phyloP scores from a whole-genome alignment of 148 eudicot species.

The Polygonum aviculare region DNA sequence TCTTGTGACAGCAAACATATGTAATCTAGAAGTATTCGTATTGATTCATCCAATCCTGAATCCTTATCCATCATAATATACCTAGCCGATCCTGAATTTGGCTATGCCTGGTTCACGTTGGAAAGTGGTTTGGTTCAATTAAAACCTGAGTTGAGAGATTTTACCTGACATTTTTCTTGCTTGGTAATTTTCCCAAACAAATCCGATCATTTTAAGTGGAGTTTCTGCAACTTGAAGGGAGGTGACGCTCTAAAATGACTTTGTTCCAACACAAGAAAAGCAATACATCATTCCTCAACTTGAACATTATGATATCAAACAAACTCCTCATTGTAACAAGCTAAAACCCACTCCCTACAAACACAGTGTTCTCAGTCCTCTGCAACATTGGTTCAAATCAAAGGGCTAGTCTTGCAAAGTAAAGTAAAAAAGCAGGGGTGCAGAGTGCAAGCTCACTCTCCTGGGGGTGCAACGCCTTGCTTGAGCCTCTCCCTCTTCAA shows the following conservation, averaged over 20 bases:
- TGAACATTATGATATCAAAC: neutral
- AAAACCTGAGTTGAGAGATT: too few relatives aligned
- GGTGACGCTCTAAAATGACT: neutral
- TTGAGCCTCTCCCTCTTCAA: slow-evolving; percentile 87
- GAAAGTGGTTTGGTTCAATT: too few relatives aligned
- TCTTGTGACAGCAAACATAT: too few relatives aligned
- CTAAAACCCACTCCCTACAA: neutral
- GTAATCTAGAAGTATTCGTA: too few relatives aligned
- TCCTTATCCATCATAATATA: too few relatives aligned
- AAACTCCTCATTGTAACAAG: neutral
- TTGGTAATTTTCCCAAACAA: too few relatives aligned
- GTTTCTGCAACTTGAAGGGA: neutral
- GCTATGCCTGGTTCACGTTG: too few relatives aligned
- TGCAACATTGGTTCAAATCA: neutral
- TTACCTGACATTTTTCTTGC: too few relatives aligned
- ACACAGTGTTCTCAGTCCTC: neutral
- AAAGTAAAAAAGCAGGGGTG: neutral
- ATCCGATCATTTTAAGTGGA: too few relatives aligned
- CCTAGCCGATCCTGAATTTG: too few relatives aligned
- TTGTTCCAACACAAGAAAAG: neutral
- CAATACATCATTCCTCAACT: neutral
- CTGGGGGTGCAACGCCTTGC: slow-evolving; percentile 95
- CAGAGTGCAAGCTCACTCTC: slow-evolving; percentile 38
- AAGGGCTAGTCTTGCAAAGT: neutral
- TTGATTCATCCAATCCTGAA: too few relatives aligned